phyloP scores from a whole-genome alignment of 1,284 basidiomycete species.

The Nidula niveotomentosa region DNA sequence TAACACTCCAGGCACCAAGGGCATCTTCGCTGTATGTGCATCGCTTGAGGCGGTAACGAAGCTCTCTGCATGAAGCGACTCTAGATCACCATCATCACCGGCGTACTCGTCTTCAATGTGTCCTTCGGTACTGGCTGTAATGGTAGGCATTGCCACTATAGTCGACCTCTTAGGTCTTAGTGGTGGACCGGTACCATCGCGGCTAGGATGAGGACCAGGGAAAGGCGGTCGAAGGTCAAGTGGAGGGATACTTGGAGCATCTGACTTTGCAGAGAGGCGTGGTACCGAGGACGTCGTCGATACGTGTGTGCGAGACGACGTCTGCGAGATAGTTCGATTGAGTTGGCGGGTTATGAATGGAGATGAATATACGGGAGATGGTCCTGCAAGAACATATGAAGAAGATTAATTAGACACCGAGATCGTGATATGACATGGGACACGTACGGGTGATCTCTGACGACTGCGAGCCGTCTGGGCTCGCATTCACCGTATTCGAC shows the following conservation, averaged over 20 bases:
- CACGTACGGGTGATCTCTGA: slow-evolving; percentile 37
- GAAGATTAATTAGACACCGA: background rate
- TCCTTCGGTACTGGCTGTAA: slow-evolving; percentile 38
- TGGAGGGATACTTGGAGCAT: slow-evolving; percentile 49
- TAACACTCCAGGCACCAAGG: background rate
- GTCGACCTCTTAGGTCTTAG: slow-evolving; percentile 19
- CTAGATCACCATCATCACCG: slow-evolving; percentile 23
- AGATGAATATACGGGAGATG: slow-evolving; percentile 35
- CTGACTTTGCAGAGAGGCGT: slow-evolving; percentile 19
- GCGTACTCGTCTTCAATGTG: slow-evolving; percentile 33
- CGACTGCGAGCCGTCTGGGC: slow-evolving; percentile 29
- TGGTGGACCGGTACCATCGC: slow-evolving; percentile 28
- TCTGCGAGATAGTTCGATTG: slow-evolving; percentile 54
- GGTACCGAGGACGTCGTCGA: slow-evolving; percentile 32
- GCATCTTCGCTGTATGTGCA: slow-evolving; percentile 5
- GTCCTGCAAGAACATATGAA: slow-evolving; percentile 23
- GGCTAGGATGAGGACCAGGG: slow-evolving; percentile 38
- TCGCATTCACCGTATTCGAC: slow-evolving; percentile 18
- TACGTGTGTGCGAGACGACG: slow-evolving; percentile 54
- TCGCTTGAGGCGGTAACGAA: slow-evolving; percentile 55
- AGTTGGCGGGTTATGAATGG: slow-evolving; percentile 57
- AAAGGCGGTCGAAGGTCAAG: slow-evolving; percentile 57
- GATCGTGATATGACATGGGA: slow-evolving; percentile 1
- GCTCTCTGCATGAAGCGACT: slow-evolving; percentile 53
- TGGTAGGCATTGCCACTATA: slow-evolving; percentile 31